Base-by-base conservation (phyloP, 495 filamentous ascomycete species). In the Penicillium nucicola region DNA sequence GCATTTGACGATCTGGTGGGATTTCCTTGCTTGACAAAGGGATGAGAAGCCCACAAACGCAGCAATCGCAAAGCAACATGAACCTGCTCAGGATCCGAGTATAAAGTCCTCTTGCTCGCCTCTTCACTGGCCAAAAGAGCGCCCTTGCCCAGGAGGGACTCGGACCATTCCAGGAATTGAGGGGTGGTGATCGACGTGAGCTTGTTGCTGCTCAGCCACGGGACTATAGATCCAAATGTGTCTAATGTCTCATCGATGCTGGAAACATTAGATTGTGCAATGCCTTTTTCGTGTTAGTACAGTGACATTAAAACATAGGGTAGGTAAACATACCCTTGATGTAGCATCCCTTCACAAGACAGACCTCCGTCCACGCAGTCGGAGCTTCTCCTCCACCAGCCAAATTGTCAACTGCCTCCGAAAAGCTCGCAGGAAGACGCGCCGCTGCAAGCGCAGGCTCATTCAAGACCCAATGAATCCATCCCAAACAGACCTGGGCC, bases 401-500 rank as follows among this genome's bases (percentile, higher is more conserved):
- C 45, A 86, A 63, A 34, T 69, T 69, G 36, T 79, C 61, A 34
- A 82, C 62, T 11, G 65, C 64, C 37, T 79, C 75, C 34, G 68
- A 77, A 43, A 88, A 72, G 51, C 82, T 77, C 47, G 77, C 78
- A 18, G 89, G 86, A 14, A 95, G 72, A 14, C 75, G 78, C 30
- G 72, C 68, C 20, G 80, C 69, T 2, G 87, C 86, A 18, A 83
- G 62, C 3, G 64, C 70, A 18, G 84, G 83, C 46, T 95, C 86
- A 23, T 81, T 81, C 30, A 91, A 61, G 5, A 79, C 80, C 82
- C 84, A 90, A 63, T 95, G 84, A 52, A 95, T 70, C 88, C 89
- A 92, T 44, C 82, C 90, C 20, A 92, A 58, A 65, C 89, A 95
- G 35, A 90, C 82, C 49, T 80, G 83, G 15, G 87, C 89, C 64